Evolutionary conservation across 768 basidiomycete species (phyloP).

Genomic region (Lentinula sp.): DNA sequence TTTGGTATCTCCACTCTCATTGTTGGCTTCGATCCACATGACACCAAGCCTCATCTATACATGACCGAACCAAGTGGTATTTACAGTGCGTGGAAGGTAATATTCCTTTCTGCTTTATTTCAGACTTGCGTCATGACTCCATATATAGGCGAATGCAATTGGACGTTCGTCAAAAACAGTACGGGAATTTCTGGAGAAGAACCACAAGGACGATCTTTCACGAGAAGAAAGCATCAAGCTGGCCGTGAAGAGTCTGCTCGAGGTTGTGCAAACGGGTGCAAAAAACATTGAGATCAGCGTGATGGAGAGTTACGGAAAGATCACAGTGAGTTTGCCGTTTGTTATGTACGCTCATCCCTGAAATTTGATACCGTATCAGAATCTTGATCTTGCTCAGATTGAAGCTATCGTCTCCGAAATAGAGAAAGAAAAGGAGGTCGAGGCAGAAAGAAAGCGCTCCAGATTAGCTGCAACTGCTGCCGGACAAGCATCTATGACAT

Average conservation of each 20-base stretch:
- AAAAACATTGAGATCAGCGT: conserved; percentile 99
- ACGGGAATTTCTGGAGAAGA: conserved; percentile 97
- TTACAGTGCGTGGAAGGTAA: conserved; percentile 97
- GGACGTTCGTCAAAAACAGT: conserved; percentile 98
- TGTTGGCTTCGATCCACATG: conserved; percentile 94
- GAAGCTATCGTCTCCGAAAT: conserved; percentile 90
- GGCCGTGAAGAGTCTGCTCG: conserved; percentile 90
- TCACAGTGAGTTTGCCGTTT: conserved; percentile 53
- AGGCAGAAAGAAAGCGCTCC: conserved; percentile 92
- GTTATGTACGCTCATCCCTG: neutral
- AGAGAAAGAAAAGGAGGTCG: conserved; percentile 96
- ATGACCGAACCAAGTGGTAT: conserved; percentile 98
- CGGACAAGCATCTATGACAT: conserved; percentile 82
- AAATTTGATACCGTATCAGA: conserved; percentile 38
- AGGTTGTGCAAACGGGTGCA: conserved; percentile 99
- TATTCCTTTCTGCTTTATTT: neutral
- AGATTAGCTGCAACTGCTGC: conserved; percentile 89
- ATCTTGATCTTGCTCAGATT: conserved; percentile 80
- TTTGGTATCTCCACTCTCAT: conserved; percentile 98
- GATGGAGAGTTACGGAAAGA: conserved; percentile 92
- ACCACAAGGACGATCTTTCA: conserved; percentile 86
- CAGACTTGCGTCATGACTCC: neutral
- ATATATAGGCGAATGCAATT: conserved; percentile 84
- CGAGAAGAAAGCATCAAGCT: conserved; percentile 91
- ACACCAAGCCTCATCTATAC: conserved; percentile 82